Base-by-base conservation (phyloP, 2,329 filamentous ascomycete species). In the Talaromyces sp. region DNA sequence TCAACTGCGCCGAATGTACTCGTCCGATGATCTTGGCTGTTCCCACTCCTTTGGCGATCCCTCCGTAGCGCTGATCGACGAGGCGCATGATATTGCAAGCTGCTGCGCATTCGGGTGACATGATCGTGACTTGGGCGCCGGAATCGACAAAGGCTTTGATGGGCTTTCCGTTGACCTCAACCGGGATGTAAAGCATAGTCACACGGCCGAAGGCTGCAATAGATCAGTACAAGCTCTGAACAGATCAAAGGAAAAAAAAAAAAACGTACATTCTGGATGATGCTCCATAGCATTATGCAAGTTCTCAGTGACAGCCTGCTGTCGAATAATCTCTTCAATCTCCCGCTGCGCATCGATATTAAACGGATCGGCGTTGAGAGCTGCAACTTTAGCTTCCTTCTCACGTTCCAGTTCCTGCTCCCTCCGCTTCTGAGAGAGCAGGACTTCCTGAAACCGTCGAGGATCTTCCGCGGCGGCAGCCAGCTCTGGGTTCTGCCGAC, bases 131-230 rank as follows among this genome's bases (percentile, higher is more conserved):
- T 80, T 99, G 95, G 27, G 95, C 95, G 67, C 95, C 95, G 1
- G 95, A 98, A 78, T 99, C 95, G 67, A 99, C 95, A 70, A 99
- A 90, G 2, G 94, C 95, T 82, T 97, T 98, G 72, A 99, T 89
- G 65, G 91, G 91, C 71, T 92, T 86, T 13, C 91, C 90, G 78
- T 99, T 99, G 72, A 99, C 95, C 76, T 96, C 91, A 67, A 97
- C 93, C 74, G 96, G 89, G 71, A 98, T 91, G 79, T 99, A 99
- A 58, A 99, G 87, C 89, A 99, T 95, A 71, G 94, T 93, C 47
- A 99, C 95, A 71, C 91, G 88, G 63, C 92, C 95, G 75, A 99
- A 99, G 31, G 95, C 93, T 97, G 64, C 54, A 54, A 19, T 17
- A 11, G 34, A 61, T 66, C 58, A 67, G 63, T 31, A 17, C 3